Conservation (phyloP, 257 asterid species). For the Petunia axillaris region DNA sequence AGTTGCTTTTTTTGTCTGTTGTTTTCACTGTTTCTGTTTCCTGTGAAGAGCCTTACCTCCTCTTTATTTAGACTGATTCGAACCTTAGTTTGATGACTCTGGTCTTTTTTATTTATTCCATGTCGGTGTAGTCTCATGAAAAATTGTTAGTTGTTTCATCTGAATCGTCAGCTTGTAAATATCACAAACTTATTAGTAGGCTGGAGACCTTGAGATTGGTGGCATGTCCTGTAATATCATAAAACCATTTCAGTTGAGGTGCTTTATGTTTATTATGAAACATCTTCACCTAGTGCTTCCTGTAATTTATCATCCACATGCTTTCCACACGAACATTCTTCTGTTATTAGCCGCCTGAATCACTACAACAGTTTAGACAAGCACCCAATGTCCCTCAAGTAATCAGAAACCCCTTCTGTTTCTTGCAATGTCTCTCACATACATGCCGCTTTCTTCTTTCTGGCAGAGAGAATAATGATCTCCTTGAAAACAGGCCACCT, state of each 20-base stretch:
- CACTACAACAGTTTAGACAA: not conserved
- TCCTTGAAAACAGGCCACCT: constrained; percentile 3
- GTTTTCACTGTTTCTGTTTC: not conserved
- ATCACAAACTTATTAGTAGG: not conserved
- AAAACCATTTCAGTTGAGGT: not conserved
- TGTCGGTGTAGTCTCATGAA: not conserved
- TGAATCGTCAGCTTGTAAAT: constrained; percentile 3
- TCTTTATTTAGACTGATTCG: constrained; percentile 10
- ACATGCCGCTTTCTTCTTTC: not conserved
- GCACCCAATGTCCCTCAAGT: not conserved
- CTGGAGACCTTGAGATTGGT: constrained; percentile 8
- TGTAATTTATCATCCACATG: not conserved
- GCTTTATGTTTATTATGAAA: not conserved
- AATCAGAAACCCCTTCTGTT: not conserved
- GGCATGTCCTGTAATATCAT: not conserved
- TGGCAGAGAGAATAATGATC: not conserved
- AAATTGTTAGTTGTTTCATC: not conserved
- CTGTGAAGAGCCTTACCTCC: not conserved
- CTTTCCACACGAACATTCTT: not conserved
- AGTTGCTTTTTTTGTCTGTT: not conserved
- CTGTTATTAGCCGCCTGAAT: not conserved
- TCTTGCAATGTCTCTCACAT: not conserved
- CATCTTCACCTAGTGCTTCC: not conserved
- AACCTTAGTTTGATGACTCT: constrained; percentile 8
- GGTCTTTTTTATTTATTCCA: not conserved